Evolutionary conservation across 768 basidiomycete species (phyloP).

Genomic region (Leccinum disarticulatum): DNA sequence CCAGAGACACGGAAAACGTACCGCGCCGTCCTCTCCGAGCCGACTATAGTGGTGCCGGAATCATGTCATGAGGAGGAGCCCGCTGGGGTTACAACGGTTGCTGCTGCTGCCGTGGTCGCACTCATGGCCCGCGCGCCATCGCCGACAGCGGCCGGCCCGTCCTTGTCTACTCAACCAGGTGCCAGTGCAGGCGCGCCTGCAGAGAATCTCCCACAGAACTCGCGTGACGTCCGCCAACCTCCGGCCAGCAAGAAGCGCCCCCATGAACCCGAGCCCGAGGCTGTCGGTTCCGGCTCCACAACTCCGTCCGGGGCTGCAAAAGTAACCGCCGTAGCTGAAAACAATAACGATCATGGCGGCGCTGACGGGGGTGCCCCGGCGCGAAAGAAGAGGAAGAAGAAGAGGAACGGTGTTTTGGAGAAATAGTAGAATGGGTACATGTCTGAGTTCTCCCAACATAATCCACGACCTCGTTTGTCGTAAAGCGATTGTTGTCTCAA

Average conservation of each 20-base stretch:
- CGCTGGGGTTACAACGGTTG: not conserved
- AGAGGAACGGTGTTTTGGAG: not conserved
- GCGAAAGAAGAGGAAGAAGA: constrained; percentile 26
- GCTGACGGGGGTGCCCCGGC: constrained; percentile 7
- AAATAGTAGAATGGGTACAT: constrained; percentile 7
- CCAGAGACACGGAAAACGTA: constrained; percentile 81
- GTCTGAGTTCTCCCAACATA: not conserved
- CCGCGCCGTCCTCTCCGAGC: constrained; percentile 76
- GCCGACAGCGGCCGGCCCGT: not conserved
- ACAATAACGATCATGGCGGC: not conserved
- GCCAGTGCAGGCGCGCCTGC: not conserved
- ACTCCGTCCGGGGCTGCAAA: not conserved
- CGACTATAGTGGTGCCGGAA: constrained; percentile 55
- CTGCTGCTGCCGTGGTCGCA: not conserved
- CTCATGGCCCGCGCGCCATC: not conserved
- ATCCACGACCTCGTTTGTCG: too few species aligned
- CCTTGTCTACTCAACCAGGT: not conserved
- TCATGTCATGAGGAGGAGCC: not conserved
- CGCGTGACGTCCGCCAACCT: not conserved
- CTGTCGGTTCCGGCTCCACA: not conserved
- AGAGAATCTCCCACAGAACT: not conserved
- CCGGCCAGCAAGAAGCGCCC: constrained; percentile 21
- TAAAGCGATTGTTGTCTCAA: too few species aligned
- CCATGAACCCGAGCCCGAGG: constrained; percentile 19
- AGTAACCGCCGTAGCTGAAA: not conserved